A percentile compares a stretch with the other conserved stretches of the same genome.
These are phyloP conservation scores for Solanum stenotomum DNA, from an alignment of 257 asterid species.

Conservation along the genomic window DNA sequence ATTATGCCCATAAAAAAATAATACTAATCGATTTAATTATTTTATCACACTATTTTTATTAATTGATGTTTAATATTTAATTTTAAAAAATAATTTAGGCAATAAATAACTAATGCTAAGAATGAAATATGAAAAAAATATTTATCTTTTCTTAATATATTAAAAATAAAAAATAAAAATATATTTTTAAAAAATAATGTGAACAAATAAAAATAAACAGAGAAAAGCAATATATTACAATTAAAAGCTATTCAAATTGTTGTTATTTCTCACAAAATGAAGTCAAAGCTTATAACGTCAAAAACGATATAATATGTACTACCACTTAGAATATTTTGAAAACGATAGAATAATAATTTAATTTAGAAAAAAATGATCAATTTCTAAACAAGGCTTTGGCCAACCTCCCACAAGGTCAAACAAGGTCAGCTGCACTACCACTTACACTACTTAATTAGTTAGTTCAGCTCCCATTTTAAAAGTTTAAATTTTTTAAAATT, in stretches of 20 bases:
- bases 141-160: too few relatives aligned
- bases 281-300: not conserved
- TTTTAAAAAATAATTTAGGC: too few relatives aligned
- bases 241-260: not conserved
- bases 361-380: not conserved
- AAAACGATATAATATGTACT: not conserved
- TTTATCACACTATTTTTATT: too few relatives aligned
- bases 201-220: too few relatives aligned
- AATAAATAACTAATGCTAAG: too few relatives aligned
- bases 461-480: not conserved
- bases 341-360: not conserved
- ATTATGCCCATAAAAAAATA: too few relatives aligned
- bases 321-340: not conserved
- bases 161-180: too few relatives aligned
- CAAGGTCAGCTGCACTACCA: not conserved
- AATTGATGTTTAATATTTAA: too few relatives aligned
- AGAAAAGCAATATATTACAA: not conserved
- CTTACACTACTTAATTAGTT: not conserved
- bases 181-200: too few relatives aligned
- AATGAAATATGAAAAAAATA: too few relatives aligned
- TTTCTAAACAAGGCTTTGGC: not conserved
- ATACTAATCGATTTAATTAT: too few relatives aligned
- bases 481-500: too few relatives aligned
- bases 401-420: not conserved
- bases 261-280: not conserved